Percentiles rank a stretch among this genome's conserved stretches.
Conservation (phyloP, 192 early-diverging fungal species). For the Coemansia sp. region DNA sequence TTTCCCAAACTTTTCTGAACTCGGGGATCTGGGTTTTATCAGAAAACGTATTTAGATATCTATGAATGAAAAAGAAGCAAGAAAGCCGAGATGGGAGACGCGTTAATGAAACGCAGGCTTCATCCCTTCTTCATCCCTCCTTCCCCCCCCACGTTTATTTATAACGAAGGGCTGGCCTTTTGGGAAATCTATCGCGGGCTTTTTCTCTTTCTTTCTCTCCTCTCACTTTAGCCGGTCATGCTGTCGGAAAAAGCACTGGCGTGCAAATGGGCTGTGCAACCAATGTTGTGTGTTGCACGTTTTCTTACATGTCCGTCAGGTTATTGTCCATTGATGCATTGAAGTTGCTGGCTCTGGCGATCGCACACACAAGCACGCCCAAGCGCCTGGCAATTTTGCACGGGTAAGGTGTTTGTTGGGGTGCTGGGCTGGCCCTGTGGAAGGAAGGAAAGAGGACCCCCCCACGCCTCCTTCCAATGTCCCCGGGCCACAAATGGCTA, state of each 20-base stretch:
- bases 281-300: neutral
- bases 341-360: neutral
- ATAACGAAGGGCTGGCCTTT: neutral
- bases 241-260: neutral
- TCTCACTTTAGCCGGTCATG: neutral
- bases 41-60: neutral
- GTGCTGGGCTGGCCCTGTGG: neutral
- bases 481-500: no score
- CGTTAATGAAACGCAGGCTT: neutral
- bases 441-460: no score
- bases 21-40: neutral
- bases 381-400: no score
- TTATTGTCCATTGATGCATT: neutral
- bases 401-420: neutral
- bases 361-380: neutral
- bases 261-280: neutral
- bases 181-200: neutral
- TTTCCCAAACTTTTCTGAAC: slow-evolving; percentile 5
- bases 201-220: neutral
- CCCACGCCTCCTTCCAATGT: no score
- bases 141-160: neutral
- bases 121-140: neutral
- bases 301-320: neutral
- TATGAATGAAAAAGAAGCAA: neutral
- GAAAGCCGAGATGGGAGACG: neutral